Base-by-base conservation (phyloP, 2,329 filamentous ascomycete genomes). In the Emmonsiellopsis sp. region DNA sequence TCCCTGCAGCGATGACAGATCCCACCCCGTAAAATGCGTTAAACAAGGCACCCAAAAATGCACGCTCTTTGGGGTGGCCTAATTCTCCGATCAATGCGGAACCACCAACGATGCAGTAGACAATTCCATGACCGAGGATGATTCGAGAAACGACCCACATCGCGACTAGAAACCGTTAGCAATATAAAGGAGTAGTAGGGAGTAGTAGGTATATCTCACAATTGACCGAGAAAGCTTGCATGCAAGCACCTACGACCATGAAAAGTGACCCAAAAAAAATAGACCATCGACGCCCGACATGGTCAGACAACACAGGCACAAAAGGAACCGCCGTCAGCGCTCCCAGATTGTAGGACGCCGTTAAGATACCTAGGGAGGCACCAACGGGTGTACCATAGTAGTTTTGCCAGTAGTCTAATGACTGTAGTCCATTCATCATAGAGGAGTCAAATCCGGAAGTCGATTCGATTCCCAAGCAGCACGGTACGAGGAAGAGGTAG, bases 131-230 rank as follows among this genome's bases (percentile, higher is more conserved):
- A 20, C 80, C 80, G 10, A 82, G 74, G 26, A 82, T 71, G 57
- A 79, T 71, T 44, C 79, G 76, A 11, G 79, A 71, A 26, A 80
- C 65, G 56, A 82, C 79, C 59, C 80, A 83, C 79, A 81, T 82
- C 40, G 64, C 74, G 20, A 71, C 73, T 76, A 38, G 15, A 3
- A 20, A 46, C 11, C 20, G 49, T 37, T 35, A 55, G 35, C 35
- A 38, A 40, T 9, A 30, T 15, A 54, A 69, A 71, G 44, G 11
- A 38, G 30, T 13, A 26, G 52, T 32, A 53, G 11, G n/a, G n/a
- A n/a, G n/a, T n/a, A n/a, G 11, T 8, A 54, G 35, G 50, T 7
- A 13, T 15, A 30, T 57, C 69, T 50, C 62, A 53, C 51, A 60
- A 57, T 68, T 65, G 26, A 64, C 55, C 4, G 71, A 65, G 3